Conservation (phyloP, 2,329 filamentous ascomycete genomes). For the Clarireedia hainanense region DNA sequence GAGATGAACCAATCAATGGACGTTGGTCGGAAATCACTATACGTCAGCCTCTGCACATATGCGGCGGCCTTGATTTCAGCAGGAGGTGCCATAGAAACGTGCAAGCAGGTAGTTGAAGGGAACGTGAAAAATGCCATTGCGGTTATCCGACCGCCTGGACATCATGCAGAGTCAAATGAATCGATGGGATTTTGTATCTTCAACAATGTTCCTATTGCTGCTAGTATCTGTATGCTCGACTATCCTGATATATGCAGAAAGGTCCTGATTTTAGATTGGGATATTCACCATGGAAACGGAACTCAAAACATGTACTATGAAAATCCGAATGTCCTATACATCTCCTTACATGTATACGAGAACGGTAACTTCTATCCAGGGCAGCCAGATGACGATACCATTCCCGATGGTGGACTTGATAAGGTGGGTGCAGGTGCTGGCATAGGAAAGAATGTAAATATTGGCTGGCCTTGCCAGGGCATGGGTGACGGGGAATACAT, state of each 20-base stretch:
- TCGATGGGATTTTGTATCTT: conserved; percentile 96
- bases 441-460: conserved; percentile 57
- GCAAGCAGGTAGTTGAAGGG: conserved; percentile 77
- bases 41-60: conserved; percentile 76
- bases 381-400: conserved; percentile 50
- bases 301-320: conserved; percentile 95
- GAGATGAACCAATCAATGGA: conserved; percentile 54
- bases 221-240: conserved; percentile 76
- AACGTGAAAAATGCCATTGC: conserved; percentile 92
- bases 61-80: conserved; percentile 76
- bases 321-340: conserved; percentile 90
- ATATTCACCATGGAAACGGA: conserved; percentile 76
- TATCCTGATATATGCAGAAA: conserved; percentile 78
- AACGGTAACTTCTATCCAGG: conserved; percentile 82
- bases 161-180: conserved; percentile 81
- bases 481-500: conserved; percentile 98
- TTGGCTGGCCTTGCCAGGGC: conserved; percentile 59
- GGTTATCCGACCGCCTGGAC: conserved; percentile 87
- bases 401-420: conserved; percentile 53
- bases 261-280: conserved; percentile 90
- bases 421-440: conserved; percentile 49
- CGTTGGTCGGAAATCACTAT: conserved; percentile 65
- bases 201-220: conserved; percentile 92
- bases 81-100: conserved; percentile 92
- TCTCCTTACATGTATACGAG: conserved; percentile 85